Evolutionary conservation across 805 yeast species (phyloP).

Genomic region (Dipodascopsis tothii): DNA sequence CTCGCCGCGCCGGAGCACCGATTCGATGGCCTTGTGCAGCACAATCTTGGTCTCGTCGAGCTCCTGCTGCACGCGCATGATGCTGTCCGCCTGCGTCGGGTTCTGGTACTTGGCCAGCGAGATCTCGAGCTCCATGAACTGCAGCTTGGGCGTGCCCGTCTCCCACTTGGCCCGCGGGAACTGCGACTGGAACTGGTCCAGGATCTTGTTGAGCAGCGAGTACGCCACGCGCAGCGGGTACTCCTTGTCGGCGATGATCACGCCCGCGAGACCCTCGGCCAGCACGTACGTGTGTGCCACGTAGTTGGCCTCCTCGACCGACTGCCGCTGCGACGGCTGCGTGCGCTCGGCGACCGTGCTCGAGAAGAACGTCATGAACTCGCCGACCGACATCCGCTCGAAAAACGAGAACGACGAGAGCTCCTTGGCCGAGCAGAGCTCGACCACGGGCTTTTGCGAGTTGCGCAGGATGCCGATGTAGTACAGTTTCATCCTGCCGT

Average conservation of each 20-base stretch:
- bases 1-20: constrained; percentile 92
- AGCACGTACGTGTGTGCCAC: constrained; percentile 88
- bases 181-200: constrained; percentile 81
- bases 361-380: constrained; percentile 90
- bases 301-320: constrained; percentile 77
- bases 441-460: constrained; percentile 47
- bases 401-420: constrained; percentile 81
- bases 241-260: constrained; percentile 85
- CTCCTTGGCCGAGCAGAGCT: constrained; percentile 73
- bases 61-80: constrained; percentile 95
- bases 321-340: constrained; percentile 80
- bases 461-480: constrained; percentile 81
- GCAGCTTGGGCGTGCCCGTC: constrained; percentile 28
- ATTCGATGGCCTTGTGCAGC: constrained; percentile 89
- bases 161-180: constrained; percentile 72
- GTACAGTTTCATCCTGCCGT: constrained; percentile 77
- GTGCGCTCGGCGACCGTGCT: constrained; percentile 89
- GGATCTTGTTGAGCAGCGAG: constrained; percentile 78
- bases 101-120: constrained; percentile 86
- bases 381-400: constrained; percentile 68
- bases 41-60: constrained; percentile 96
- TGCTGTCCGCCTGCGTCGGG: constrained; percentile 93
- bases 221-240: constrained; percentile 96
- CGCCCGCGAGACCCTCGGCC: constrained; percentile 85
- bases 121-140: constrained; percentile 53